Evolutionary conservation across 75 land plant species (phyloP).

Genomic region (Pinus tabuliformis): DNA sequence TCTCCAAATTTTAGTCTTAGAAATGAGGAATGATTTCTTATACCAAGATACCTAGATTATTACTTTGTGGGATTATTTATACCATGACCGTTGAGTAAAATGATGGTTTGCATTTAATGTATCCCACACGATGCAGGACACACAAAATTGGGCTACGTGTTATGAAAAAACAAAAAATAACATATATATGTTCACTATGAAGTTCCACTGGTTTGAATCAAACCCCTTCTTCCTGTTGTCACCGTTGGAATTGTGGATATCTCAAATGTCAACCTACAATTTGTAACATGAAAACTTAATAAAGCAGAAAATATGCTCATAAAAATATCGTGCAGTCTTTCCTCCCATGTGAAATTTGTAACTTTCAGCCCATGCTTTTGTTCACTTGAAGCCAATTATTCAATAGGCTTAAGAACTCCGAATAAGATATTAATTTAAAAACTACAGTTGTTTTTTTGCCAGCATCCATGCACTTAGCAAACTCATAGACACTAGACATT

Average conservation of each 20-base stretch:
- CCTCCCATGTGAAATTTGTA: background rate
- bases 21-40: background rate
- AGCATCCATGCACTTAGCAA: background rate
- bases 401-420: constrained; percentile 1
- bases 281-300: background rate
- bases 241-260: background rate
- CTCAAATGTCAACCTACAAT: background rate
- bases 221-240: background rate
- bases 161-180: background rate
- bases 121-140: background rate
- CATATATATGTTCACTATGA: background rate
- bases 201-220: background rate
- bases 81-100: background rate
- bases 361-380: background rate
- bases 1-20: background rate
- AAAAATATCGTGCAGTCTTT: background rate
- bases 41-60: background rate
- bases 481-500: background rate
- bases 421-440: background rate
- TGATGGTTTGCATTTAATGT: background rate
- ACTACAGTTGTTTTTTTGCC: background rate
- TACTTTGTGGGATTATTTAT: background rate
- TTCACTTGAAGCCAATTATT: background rate
- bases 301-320: background rate
- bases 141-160: background rate